Conservation (phyloP, 1,284 basidiomycete genomes). For the Microbotryum saponariae region DNA sequence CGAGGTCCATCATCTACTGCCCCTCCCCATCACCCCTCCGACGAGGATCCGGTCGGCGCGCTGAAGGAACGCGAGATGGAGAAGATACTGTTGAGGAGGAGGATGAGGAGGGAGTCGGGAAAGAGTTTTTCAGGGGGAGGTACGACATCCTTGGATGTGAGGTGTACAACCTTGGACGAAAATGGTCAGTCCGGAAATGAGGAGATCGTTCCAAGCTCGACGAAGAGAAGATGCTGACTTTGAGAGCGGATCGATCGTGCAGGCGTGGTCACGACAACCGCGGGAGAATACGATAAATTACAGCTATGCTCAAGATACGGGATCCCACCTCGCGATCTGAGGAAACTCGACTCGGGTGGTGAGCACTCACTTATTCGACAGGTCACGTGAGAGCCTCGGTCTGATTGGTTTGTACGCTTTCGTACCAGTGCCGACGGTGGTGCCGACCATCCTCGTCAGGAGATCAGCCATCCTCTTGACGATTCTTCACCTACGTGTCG, state of each 20-base stretch:
- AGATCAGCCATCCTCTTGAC: conserved; percentile 79
- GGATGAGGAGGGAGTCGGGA: no score
- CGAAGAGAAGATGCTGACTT: neutral
- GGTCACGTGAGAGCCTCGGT: neutral
- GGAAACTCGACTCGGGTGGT: conserved; percentile 85
- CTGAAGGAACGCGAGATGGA: no score
- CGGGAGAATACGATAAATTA: conserved; percentile 80
- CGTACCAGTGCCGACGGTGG: conserved; percentile 62
- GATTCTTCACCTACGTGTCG: conserved; percentile 84
- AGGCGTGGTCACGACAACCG: conserved; percentile 82
- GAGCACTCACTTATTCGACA: neutral
- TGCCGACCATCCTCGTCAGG: conserved; percentile 66
- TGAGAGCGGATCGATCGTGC: neutral
- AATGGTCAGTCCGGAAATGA: conserved; percentile 4
- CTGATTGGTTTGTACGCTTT: conserved; percentile 54
- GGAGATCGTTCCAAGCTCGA: neutral
- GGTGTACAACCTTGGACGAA: conserved; percentile 30
- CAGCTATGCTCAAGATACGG: conserved; percentile 80
- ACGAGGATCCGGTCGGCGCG: no score
- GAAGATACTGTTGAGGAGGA: no score
- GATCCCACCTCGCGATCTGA: conserved; percentile 78
- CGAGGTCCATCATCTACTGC: no score
- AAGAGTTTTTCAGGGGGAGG: no score
- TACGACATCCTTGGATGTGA: conserved; percentile 12
- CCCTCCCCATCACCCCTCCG: no score